Conservation (phyloP, 2,329 filamentous ascomycete genomes). For the Lecanosticta acicola region DNA sequence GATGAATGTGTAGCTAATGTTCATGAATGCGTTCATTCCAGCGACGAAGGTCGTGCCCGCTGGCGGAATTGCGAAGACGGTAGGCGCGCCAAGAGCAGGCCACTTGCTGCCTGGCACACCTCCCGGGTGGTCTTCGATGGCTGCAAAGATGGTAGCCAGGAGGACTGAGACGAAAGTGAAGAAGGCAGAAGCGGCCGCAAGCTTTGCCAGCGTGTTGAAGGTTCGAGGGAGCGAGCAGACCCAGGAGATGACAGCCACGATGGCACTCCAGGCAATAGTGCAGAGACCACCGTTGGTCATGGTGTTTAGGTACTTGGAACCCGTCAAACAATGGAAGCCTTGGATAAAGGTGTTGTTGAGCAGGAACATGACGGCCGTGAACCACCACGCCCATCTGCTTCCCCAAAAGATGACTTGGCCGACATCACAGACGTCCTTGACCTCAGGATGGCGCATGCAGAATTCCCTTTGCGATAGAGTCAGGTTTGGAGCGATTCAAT, state of each 20-base stretch:
- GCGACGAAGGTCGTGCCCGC: constrained; percentile 71
- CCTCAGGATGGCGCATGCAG: constrained; percentile 82
- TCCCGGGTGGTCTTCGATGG: constrained; percentile 63
- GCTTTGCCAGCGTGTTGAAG: constrained; percentile 70
- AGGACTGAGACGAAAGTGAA: constrained; percentile 90
- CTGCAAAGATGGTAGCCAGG: constrained; percentile 76
- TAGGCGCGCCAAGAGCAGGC: constrained; percentile 52
- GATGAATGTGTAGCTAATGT: constrained; percentile 95
- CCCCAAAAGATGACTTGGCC: constrained; percentile 94
- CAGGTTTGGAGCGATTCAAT: too few species aligned
- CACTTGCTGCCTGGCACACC: constrained; percentile 40
- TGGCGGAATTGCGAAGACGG: constrained; percentile 63
- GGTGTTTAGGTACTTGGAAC: constrained; percentile 83
- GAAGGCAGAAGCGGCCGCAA: constrained; percentile 72
- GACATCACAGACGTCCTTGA: constrained; percentile 89
- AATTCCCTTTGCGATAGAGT: constrained; percentile 62
- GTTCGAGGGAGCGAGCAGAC: constrained; percentile 77
- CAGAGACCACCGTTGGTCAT: constrained; percentile 69
- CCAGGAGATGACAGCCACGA: constrained; percentile 70
- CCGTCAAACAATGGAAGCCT: constrained; percentile 76
- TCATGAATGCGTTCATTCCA: constrained; percentile 83
- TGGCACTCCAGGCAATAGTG: constrained; percentile 72
- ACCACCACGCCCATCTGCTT: constrained; percentile 61
- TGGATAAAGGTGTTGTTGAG: constrained; percentile 89
- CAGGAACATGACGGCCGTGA: constrained; percentile 78